Conservation (phyloP, 208 protist species). For the Trypanosoma melophagium region DNA sequence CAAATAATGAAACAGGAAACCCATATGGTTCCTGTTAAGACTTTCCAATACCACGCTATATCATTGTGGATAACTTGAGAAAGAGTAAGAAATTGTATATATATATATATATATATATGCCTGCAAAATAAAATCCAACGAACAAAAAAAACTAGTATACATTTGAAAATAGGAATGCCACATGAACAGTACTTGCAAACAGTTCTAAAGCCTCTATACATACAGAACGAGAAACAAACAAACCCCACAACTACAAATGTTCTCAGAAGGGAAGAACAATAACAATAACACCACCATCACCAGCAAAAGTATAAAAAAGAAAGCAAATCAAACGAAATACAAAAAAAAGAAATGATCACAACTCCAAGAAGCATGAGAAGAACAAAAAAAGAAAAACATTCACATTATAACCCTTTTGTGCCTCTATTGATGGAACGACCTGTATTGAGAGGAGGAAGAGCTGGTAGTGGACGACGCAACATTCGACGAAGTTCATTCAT, state of each 20-base stretch:
- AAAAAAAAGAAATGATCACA: background rate
- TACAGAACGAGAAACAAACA: too few relatives aligned
- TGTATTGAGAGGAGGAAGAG: conserved; percentile 39
- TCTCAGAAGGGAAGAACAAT: background rate
- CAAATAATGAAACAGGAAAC: background rate
- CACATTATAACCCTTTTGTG: background rate
- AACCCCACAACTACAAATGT: background rate
- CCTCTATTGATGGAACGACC: background rate
- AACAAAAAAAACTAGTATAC: too few relatives aligned
- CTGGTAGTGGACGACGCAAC: conserved; percentile 74
- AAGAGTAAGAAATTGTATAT: background rate
- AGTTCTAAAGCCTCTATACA: too few relatives aligned
- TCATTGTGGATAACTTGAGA: too few relatives aligned
- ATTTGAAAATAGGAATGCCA: too few relatives aligned
- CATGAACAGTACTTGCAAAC: too few relatives aligned
- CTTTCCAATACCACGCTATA: background rate
- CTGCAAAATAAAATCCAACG: background rate
- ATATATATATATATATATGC: conserved; percentile 14
- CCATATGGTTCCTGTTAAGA: background rate
- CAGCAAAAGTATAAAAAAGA: background rate
- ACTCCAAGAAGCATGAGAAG: background rate
- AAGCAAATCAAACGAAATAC: background rate
- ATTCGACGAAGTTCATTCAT: conserved; percentile 77
- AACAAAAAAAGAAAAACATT: background rate
- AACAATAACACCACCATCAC: background rate